These are phyloP conservation scores for Rhodosporidiobolus sp. DNA, from an alignment of 768 basidiomycete genomes.

Conservation along the genomic window DNA sequence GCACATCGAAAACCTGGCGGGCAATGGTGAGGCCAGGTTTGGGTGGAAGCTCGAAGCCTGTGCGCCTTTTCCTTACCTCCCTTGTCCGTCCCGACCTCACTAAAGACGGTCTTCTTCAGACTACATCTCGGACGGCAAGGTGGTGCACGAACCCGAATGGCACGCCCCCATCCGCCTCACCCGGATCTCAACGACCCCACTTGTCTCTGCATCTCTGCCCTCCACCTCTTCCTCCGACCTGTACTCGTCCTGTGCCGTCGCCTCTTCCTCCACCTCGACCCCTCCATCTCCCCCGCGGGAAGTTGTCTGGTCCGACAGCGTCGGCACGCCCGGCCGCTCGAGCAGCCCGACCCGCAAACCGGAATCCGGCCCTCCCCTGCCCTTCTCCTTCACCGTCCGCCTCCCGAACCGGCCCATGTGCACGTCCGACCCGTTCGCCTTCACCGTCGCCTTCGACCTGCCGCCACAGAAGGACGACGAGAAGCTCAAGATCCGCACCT, in stretches of 20 bases:
- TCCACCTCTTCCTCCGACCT: too few species aligned
- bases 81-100: background rate
- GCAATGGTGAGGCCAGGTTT: background rate
- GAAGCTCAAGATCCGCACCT: constrained; percentile 7
- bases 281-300: too few species aligned
- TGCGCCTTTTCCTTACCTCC: background rate
- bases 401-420: constrained; percentile 8
- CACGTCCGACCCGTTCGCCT: constrained; percentile 1
- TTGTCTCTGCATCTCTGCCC: too few species aligned
- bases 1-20: too few species aligned
- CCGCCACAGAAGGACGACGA: background rate
- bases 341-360: too few species aligned
- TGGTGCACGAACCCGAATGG: background rate
- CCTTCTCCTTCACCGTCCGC: constrained; percentile 19
- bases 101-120: background rate
- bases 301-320: too few species aligned
- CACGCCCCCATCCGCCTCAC: background rate
- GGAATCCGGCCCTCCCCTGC: background rate
- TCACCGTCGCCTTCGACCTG: constrained; percentile 7
- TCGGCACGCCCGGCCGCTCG: too few species aligned
- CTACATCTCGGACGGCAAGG: background rate
- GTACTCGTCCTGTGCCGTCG: too few species aligned
- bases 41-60: constrained; percentile 19
- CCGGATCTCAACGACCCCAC: background rate
- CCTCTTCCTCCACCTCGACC: too few species aligned